Evolutionary conservation across 2,329 filamentous ascomycete genomes (phyloP).

Genomic region (Lecanicillium sp.): DNA sequence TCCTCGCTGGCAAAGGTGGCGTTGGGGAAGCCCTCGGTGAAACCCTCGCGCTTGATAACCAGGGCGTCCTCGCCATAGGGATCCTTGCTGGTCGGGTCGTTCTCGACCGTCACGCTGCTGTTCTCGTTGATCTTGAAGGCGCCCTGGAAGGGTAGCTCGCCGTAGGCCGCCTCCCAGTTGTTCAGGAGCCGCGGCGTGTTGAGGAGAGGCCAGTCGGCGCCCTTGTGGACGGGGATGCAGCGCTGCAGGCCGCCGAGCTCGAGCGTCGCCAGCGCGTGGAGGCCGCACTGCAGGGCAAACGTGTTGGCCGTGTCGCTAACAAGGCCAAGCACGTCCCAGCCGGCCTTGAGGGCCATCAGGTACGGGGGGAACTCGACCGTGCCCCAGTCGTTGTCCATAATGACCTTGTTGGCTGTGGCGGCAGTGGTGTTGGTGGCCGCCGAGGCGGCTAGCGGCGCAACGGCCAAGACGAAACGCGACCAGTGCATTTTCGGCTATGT

Average conservation of each 20-base stretch:
- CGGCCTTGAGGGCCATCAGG: conserved; percentile 34
- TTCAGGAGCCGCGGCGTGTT: conserved; percentile 35
- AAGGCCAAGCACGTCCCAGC: conserved; percentile 33
- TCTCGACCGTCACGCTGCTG: conserved; percentile 31
- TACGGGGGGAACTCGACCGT: conserved; percentile 33
- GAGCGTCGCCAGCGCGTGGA: conserved; percentile 38
- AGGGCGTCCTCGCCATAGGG: conserved; percentile 17
- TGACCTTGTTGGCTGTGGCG: too few species aligned
- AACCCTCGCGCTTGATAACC: conserved; percentile 30
- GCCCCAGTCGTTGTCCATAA: conserved; percentile 40
- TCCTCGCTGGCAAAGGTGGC: conserved; percentile 28
- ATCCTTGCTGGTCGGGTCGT: conserved; percentile 37
- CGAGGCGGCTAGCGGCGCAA: too few species aligned
- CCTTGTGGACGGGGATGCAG: conserved; percentile 40
- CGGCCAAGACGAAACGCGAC: too few species aligned
- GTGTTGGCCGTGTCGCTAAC: conserved; percentile 33
- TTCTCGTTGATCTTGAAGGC: conserved; percentile 34
- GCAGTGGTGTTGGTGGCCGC: too few species aligned
- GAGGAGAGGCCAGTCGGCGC: conserved; percentile 37
- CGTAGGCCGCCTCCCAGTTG: conserved; percentile 35
- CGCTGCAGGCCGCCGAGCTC: conserved; percentile 33
- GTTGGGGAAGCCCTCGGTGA: conserved; percentile 38
- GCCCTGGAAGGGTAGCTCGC: conserved; percentile 35
- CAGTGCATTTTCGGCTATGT: too few species aligned
- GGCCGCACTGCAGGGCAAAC: conserved; percentile 35